Evolutionary conservation across 208 protist species (phyloP).

Genomic region (Tetramitus jugosus): DNA sequence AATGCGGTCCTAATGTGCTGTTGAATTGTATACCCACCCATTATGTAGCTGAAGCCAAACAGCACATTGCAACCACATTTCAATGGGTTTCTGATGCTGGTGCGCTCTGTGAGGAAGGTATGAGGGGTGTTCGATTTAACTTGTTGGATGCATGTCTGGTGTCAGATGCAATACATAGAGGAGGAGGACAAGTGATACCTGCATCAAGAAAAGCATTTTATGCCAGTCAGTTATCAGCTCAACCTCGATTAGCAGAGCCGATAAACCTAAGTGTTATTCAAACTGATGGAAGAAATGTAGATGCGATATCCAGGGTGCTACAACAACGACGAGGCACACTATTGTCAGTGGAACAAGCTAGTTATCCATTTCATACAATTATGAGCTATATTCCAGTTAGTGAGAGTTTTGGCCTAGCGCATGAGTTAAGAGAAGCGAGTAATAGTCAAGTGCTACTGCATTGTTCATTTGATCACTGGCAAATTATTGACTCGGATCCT

Average conservation of each 20-base stretch:
- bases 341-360: conserved; percentile 82
- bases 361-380: conserved; percentile 89
- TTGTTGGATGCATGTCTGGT: conserved; percentile 43
- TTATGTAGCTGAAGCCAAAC: conserved; percentile 48
- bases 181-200: conserved; percentile 49
- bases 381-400: conserved; percentile 94
- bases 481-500: conserved; percentile 45
- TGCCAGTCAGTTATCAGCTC: no score
- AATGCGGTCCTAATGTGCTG: conserved; percentile 41
- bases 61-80: conserved; percentile 42
- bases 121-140: conserved; percentile 48
- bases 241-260: conserved; percentile 50
- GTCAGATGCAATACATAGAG: conserved; percentile 47
- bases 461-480: conserved; percentile 97
- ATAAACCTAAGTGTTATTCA: conserved; percentile 51
- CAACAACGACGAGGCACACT: conserved; percentile 87
- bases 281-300: conserved; percentile 56
- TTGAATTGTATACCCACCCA: conserved; percentile 40
- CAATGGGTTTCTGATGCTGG: conserved; percentile 34
- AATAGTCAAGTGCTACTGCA: conserved; percentile 93
- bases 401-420: conserved; percentile 96
- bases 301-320: conserved; percentile 89
- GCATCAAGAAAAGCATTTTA: conserved; percentile 29
- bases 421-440: conserved; percentile 85
- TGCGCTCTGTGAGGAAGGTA: conserved; percentile 44